These are phyloP conservation scores for Sonneratia alba DNA, from an alignment of 345 rosid species.

Conservation along the genomic window DNA sequence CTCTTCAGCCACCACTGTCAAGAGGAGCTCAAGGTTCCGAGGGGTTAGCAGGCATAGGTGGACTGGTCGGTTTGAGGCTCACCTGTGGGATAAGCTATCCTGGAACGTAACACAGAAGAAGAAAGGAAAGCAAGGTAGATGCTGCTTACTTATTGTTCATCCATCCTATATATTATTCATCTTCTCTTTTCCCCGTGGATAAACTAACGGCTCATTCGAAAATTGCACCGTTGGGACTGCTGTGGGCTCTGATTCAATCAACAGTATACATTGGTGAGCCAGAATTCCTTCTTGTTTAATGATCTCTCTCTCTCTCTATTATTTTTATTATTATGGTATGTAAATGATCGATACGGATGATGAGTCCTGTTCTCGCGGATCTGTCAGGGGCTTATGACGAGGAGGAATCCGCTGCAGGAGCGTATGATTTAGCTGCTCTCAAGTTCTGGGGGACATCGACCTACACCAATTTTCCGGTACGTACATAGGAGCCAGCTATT, in stretches of 20 bases:
- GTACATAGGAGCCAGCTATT: background rate
- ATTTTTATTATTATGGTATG: too few species aligned
- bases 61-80: slow-evolving; percentile 66
- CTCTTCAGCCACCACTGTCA: slow-evolving; percentile 35
- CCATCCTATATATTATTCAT: background rate
- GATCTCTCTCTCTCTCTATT: background rate
- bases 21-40: slow-evolving; percentile 64
- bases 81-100: slow-evolving; percentile 60
- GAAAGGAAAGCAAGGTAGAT: slow-evolving; percentile 61
- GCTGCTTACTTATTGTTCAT: background rate
- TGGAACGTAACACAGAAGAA: slow-evolving; percentile 63
- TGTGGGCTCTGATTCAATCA: slow-evolving; percentile 9
- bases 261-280: slow-evolving; percentile 57
- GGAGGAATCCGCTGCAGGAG: slow-evolving; percentile 68
- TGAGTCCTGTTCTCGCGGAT: background rate
- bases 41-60: slow-evolving; percentile 73
- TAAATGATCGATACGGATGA: background rate
- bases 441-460: slow-evolving; percentile 62
- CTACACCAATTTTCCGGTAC: slow-evolving; percentile 53
- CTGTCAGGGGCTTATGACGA: slow-evolving; percentile 55
- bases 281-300: background rate
- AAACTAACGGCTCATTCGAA: slow-evolving; percentile 1
- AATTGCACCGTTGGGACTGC: slow-evolving; percentile 12
- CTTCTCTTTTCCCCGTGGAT: background rate
- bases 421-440: slow-evolving; percentile 61